These are phyloP conservation scores for Pichia inconspicua DNA, from an alignment of 1,139 yeast species.

Conservation along the genomic window DNA sequence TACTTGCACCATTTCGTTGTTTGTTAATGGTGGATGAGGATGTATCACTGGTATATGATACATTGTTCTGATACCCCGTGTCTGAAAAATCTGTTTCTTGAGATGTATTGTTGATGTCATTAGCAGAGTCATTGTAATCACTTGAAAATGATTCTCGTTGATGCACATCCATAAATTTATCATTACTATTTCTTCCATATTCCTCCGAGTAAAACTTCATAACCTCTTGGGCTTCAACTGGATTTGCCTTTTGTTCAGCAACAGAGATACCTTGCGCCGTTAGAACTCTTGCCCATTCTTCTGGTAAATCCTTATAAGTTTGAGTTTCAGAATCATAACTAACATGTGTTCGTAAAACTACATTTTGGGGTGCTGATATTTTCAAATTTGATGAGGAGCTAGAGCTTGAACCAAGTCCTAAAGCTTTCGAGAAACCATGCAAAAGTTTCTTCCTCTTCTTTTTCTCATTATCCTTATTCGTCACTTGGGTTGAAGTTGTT, in stretches of 20 bases:
- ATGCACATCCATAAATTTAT: slow-evolving; percentile 72
- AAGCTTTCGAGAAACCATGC: slow-evolving; percentile 38
- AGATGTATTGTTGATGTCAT: slow-evolving; percentile 10
- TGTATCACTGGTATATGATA: slow-evolving; percentile 5
- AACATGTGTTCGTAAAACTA: slow-evolving; percentile 88
- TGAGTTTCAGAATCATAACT: slow-evolving; percentile 81
- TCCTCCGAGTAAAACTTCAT: slow-evolving; percentile 77
- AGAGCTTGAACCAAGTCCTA: slow-evolving; percentile 38
- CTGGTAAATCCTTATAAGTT: slow-evolving; percentile 82
- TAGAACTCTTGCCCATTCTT: slow-evolving; percentile 81
- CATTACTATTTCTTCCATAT: slow-evolving; percentile 33
- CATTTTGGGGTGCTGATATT: slow-evolving; percentile 84
- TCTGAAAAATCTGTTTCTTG: slow-evolving; percentile 4
- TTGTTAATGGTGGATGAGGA: slow-evolving; percentile 6
- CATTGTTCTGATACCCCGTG: slow-evolving; percentile 1
- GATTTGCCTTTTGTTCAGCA: slow-evolving; percentile 81
- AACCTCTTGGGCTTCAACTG: slow-evolving; percentile 62
- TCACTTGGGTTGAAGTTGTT: slow-evolving; percentile 7
- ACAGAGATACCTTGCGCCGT: slow-evolving; percentile 81
- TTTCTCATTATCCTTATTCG: slow-evolving; percentile 12
- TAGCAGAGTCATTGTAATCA: slow-evolving; percentile 14
- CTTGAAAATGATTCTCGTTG: slow-evolving; percentile 21
- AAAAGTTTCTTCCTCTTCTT: slow-evolving; percentile 34
- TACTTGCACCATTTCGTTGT: neutral
- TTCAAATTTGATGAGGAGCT: slow-evolving; percentile 38